Percentiles rank a stretch among this genome's conserved stretches.
These are phyloP conservation scores for Lentinus tigrinus DNA, from an alignment of 768 basidiomycete genomes.

Conservation along the genomic window DNA sequence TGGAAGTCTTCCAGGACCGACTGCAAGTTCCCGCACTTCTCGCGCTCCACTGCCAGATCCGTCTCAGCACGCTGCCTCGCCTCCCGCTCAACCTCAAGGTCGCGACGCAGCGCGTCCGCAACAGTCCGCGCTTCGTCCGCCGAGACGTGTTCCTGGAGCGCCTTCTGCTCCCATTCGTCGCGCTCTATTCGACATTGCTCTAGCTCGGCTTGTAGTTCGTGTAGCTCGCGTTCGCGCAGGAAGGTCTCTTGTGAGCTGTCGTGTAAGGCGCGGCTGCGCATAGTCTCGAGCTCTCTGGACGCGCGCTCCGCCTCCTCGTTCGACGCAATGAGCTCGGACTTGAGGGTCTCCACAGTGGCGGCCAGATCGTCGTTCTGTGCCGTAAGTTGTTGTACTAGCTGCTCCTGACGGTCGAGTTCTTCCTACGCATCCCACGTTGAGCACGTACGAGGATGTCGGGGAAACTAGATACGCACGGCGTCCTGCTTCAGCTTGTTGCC, in stretches of 20 bases:
- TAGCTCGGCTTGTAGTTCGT: constrained; percentile 82
- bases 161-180: constrained; percentile 65
- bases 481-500: constrained; percentile 96
- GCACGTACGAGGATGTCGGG: constrained; percentile 3
- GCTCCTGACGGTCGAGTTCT: constrained; percentile 94
- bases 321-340: constrained; percentile 73
- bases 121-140: constrained; percentile 69
- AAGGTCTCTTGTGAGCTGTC: constrained; percentile 69
- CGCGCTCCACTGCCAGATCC: constrained; percentile 65
- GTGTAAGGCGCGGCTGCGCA: constrained; percentile 63
- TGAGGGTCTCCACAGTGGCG: constrained; percentile 73
- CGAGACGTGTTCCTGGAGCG: constrained; percentile 63
- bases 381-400: constrained; percentile 74
- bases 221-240: constrained; percentile 74
- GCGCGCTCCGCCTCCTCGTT: constrained; percentile 74
- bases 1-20: constrained; percentile 96
- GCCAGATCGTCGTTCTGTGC: constrained; percentile 75
- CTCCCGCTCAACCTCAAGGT: constrained; percentile 66
- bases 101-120: constrained; percentile 55
- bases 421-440: constrained; percentile 56
- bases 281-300: constrained; percentile 63
- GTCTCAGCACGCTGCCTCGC: constrained; percentile 51
- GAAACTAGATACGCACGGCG: constrained; percentile 59
- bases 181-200: constrained; percentile 84
- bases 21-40: constrained; percentile 82